Evolutionary conservation across 2,329 filamentous ascomycete genomes (phyloP).

Genomic region (Ophiostoma novo-ulmi): DNA sequence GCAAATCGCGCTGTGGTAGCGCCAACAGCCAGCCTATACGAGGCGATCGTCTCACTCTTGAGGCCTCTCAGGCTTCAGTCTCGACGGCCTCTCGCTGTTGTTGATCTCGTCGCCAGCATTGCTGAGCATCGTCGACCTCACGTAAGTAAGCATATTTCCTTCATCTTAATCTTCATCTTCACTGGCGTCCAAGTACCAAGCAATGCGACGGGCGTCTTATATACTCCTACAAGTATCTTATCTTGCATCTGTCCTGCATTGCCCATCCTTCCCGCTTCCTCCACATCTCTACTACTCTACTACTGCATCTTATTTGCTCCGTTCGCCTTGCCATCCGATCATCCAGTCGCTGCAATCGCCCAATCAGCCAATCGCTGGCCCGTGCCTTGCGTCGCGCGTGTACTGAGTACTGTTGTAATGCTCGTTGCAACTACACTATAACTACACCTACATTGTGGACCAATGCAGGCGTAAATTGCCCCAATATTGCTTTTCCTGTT

Average conservation of each 20-base stretch:
- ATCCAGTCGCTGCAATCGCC: neutral
- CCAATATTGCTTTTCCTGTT: slow-evolving; percentile 19
- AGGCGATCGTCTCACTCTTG: slow-evolving; percentile 6
- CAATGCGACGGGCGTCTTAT: neutral
- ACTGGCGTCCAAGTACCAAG: neutral
- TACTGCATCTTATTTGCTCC: slow-evolving; percentile 1
- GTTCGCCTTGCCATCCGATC: neutral
- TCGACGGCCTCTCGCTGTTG: slow-evolving; percentile 5
- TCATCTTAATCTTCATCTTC: neutral
- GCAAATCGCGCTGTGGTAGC: slow-evolving; percentile 6
- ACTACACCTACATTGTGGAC: slow-evolving; percentile 11
- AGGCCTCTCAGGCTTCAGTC: slow-evolving; percentile 5
- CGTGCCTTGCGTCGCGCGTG: slow-evolving; percentile 6
- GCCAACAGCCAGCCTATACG: neutral
- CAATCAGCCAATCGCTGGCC: slow-evolving; percentile 4
- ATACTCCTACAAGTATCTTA: neutral
- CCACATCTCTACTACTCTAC: slow-evolving; percentile 14
- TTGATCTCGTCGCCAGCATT: neutral
- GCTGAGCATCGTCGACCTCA: neutral
- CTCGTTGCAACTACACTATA: neutral
- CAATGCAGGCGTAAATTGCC: slow-evolving; percentile 23
- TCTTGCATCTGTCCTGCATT: neutral
- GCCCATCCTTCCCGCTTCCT: slow-evolving; percentile 5
- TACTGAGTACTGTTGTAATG: neutral
- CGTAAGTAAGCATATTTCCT: neutral